phyloP scores from a whole-genome alignment of 2,329 filamentous ascomycete species.

The Huntiella savannae region DNA sequence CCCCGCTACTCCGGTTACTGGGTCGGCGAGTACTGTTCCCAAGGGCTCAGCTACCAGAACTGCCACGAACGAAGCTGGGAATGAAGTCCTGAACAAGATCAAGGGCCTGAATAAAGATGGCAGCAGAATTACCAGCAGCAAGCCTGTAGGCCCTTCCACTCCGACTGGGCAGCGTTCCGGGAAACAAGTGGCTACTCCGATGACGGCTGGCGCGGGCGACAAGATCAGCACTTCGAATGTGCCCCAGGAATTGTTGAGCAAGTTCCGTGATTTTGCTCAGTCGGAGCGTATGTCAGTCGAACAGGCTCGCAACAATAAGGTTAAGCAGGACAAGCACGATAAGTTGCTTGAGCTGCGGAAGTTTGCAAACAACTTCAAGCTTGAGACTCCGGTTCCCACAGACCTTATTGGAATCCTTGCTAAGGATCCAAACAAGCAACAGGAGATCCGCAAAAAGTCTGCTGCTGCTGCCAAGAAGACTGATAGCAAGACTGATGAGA shows the following conservation, averaged over 20 bases:
- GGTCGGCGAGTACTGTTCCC: background rate
- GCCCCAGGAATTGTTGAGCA: constrained; percentile 39
- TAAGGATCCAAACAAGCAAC: constrained; percentile 88
- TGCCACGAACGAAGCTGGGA: background rate
- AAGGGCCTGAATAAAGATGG: constrained; percentile 1
- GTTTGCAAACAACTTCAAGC: constrained; percentile 85
- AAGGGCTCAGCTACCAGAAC: constrained; percentile 10
- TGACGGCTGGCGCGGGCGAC: constrained; percentile 22
- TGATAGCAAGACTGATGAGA: constrained; percentile 22
- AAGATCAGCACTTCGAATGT: constrained; percentile 35
- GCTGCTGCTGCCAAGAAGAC: constrained; percentile 22
- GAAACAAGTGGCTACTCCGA: constrained; percentile 17
- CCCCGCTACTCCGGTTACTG: constrained; percentile 13
- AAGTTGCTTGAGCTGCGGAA: constrained; percentile 90
- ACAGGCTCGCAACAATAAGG: constrained; percentile 36
- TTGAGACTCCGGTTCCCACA: constrained; percentile 75
- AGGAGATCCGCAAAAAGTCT: constrained; percentile 63
- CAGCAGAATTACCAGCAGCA: constrained; percentile 10
- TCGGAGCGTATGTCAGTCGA: constrained; percentile 36
- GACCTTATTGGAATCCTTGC: constrained; percentile 90
- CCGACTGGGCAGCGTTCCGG: constrained; percentile 3
- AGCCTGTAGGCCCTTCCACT: constrained; percentile 14
- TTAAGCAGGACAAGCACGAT: constrained; percentile 63
- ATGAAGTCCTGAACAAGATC: constrained; percentile 1
- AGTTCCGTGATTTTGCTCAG: constrained; percentile 45